Evolutionary conservation across 2,329 filamentous ascomycete genomes (phyloP).

Genomic region (Penicillium verrucosum): DNA sequence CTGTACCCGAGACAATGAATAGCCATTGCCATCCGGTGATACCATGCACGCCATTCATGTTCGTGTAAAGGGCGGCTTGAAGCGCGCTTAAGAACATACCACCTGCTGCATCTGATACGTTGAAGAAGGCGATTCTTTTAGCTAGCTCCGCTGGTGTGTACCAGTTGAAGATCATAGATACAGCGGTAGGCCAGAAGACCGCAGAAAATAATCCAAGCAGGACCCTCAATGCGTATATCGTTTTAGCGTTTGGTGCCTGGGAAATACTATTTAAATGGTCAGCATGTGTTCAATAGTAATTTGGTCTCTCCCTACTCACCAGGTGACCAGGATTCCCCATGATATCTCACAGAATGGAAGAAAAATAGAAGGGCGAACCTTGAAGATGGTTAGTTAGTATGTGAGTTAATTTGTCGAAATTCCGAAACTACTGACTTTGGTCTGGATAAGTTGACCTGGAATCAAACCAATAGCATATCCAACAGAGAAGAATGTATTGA

Average conservation of each 20-base stretch:
- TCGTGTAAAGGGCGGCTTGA: constrained; percentile 18
- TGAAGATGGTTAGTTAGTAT: neutral
- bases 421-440: neutral
- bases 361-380: constrained; percentile 5
- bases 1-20: constrained; percentile 12
- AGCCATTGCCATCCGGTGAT: constrained; percentile 9
- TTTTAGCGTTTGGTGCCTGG: constrained; percentile 6
- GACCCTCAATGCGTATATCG: constrained; percentile 2
- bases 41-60: constrained; percentile 15
- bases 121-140: constrained; percentile 18
- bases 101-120: constrained; percentile 15
- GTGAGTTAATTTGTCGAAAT: neutral
- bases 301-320: neutral
- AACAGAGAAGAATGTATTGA: constrained; percentile 7
- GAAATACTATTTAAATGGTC: neutral
- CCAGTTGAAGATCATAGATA: constrained; percentile 19
- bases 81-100: constrained; percentile 19
- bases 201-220: constrained; percentile 6
- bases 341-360: constrained; percentile 9
- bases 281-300: neutral
- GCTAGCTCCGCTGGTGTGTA: constrained; percentile 16
- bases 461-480: constrained; percentile 8
- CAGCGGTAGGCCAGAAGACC: constrained; percentile 8
- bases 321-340: constrained; percentile 8
- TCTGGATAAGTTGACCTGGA: constrained; percentile 9